Percentiles rank a stretch among this genome's conserved stretches.
Evolutionary conservation across 2,329 filamentous ascomycete species (phyloP).

Genomic region (Blastomyces parvus): DNA sequence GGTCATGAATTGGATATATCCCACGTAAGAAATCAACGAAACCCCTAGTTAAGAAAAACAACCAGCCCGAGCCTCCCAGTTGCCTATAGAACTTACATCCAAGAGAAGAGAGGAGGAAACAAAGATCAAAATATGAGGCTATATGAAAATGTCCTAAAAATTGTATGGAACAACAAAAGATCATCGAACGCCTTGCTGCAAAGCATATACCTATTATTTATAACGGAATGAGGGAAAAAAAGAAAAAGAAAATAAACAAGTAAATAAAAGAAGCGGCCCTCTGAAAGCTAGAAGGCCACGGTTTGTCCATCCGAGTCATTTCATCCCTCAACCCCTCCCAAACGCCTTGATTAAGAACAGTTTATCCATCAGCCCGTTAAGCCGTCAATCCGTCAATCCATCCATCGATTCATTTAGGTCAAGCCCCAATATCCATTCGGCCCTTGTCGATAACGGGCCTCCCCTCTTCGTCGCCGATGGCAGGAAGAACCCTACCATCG

Average conservation of each 20-base stretch:
- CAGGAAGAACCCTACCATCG: slow-evolving; percentile 8
- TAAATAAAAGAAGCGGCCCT: background rate
- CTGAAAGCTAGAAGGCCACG: background rate
- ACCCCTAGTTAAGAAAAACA: background rate
- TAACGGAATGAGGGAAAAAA: background rate
- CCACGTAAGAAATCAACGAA: background rate
- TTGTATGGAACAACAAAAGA: background rate
- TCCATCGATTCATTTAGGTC: background rate
- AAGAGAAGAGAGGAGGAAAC: background rate
- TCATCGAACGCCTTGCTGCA: background rate
- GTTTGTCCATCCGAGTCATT: background rate
- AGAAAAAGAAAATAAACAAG: background rate
- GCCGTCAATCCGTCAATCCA: background rate
- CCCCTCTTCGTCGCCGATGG: slow-evolving; percentile 5
- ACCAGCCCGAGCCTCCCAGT: background rate
- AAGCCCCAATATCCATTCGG: slow-evolving; percentile 8
- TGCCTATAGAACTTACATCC: background rate
- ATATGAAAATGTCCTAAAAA: background rate
- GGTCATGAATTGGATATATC: background rate
- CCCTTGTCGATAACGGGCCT: background rate
- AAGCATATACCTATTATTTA: background rate
- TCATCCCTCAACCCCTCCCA: background rate
- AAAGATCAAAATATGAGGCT: background rate
- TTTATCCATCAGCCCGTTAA: background rate
- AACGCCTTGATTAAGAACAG: background rate